These are phyloP conservation scores for Noccaea bulbosa DNA, from an alignment of 345 rosid genomes.

Conservation along the genomic window DNA sequence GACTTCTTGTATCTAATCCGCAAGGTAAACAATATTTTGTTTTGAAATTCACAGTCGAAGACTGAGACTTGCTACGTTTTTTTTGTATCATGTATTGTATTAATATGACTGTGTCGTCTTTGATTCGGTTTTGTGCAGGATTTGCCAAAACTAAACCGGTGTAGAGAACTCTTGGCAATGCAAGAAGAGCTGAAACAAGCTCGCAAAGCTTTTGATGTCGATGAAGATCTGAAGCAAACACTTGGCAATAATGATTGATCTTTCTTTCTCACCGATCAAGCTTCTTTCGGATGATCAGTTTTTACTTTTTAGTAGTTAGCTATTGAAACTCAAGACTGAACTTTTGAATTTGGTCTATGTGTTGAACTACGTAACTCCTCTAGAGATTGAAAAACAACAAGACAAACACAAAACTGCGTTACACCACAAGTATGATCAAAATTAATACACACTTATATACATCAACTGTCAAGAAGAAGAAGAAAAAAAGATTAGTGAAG, in stretches of 20 bases:
- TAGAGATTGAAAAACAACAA: background rate
- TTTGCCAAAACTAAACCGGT: conserved; percentile 79
- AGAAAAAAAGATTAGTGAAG: conserved; percentile 35
- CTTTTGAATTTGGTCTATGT: conserved; percentile 8
- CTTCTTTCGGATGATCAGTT: background rate
- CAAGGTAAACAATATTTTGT: conserved; percentile 53
- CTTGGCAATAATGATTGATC: conserved; percentile 32
- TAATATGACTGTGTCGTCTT: background rate
- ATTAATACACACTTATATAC: conserved; percentile 28
- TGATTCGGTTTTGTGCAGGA: conserved; percentile 58
- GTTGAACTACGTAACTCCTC: conserved; percentile 17
- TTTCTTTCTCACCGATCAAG: conserved; percentile 1
- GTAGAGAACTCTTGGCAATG: conserved; percentile 82
- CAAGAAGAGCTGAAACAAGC: conserved; percentile 98
- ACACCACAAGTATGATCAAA: conserved; percentile 31
- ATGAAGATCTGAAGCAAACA: conserved; percentile 69
- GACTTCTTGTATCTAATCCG: conserved; percentile 83
- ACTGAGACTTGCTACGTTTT: conserved; percentile 1
- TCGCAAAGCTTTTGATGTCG: conserved; percentile 91
- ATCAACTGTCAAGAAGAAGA: conserved; percentile 31
- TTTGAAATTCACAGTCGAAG: background rate
- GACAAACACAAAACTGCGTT: conserved; percentile 27
- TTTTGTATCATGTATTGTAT: conserved; percentile 6
- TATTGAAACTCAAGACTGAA: background rate
- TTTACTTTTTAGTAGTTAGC: background rate